Percentiles rank a stretch among this genome's conserved stretches.
phyloP scores from a whole-genome alignment of 2,329 filamentous ascomycete species.

The Coleophoma eucalyptorum region DNA sequence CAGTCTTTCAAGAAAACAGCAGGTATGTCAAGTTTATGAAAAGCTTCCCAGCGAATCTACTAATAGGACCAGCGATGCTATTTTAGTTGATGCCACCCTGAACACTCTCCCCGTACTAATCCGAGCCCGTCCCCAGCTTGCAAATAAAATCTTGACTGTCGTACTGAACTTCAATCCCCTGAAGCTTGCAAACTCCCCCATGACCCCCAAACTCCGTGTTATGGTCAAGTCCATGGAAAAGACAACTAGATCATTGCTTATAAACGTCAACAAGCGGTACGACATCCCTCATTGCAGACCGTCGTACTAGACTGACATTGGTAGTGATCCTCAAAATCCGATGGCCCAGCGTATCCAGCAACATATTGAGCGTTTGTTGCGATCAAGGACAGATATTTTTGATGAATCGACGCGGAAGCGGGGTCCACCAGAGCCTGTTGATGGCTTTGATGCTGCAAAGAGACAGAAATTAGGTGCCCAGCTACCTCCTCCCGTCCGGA shows the following conservation, averaged over 20 bases:
- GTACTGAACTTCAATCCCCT: slow-evolving; percentile 91
- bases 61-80: slow-evolving; percentile 66
- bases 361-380: slow-evolving; percentile 78
- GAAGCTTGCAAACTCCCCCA: slow-evolving; percentile 69
- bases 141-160: slow-evolving; percentile 80
- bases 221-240: slow-evolving; percentile 93
- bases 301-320: slow-evolving; percentile 13
- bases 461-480: slow-evolving; percentile 64
- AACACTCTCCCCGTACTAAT: slow-evolving; percentile 84
- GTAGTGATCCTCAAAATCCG: slow-evolving; percentile 75
- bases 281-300: slow-evolving; percentile 11
- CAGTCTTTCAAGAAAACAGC: slow-evolving; percentile 79
- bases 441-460: slow-evolving; percentile 74
- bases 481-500: slow-evolving; percentile 21
- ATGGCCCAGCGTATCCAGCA: slow-evolving; percentile 77
- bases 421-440: slow-evolving; percentile 63
- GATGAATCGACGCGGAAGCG: slow-evolving; percentile 80
- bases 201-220: slow-evolving; percentile 77
- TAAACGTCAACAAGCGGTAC: slow-evolving; percentile 78
- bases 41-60: slow-evolving; percentile 11
- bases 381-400: slow-evolving; percentile 72
- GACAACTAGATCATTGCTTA: slow-evolving; percentile 77
- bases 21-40: slow-evolving; percentile 52
- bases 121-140: slow-evolving; percentile 74
- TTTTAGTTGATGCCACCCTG: slow-evolving; percentile 85